Percentiles rank a stretch among this genome's conserved stretches.
Conservation (phyloP, 2,329 filamentous ascomycete species). For the Drechmeria coniospora region DNA sequence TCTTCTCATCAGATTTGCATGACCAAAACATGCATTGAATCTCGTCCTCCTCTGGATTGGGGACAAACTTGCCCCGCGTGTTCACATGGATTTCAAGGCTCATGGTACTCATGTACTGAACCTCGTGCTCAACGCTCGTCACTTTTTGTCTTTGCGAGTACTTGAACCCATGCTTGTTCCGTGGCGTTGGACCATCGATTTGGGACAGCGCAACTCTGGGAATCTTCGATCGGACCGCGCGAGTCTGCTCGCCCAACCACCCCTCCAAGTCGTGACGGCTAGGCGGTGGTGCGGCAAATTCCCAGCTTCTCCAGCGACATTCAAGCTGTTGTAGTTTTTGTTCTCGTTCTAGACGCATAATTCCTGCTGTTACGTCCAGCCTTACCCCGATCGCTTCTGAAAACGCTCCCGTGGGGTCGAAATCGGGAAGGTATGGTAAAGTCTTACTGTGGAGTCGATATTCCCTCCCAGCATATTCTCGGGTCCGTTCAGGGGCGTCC, state of each 20-base stretch:
- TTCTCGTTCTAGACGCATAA: conserved; percentile 29
- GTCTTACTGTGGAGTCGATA: conserved; percentile 65
- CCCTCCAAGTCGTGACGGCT: conserved; percentile 48
- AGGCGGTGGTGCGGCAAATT: conserved; percentile 57
- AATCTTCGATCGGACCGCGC: conserved; percentile 7
- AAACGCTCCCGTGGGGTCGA: conserved; percentile 47
- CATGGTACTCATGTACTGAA: conserved; percentile 93
- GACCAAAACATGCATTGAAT: conserved; percentile 85
- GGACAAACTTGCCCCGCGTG: conserved; percentile 62
- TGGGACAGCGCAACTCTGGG: conserved; percentile 47
- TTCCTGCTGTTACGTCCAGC: conserved; percentile 29
- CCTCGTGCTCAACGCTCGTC: conserved; percentile 66
- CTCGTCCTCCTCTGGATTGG: conserved; percentile 83
- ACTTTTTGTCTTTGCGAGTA: conserved; percentile 64
- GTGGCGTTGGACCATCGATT: conserved; percentile 77
- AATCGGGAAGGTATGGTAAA: conserved; percentile 64
- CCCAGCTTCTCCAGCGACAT: conserved; percentile 54
- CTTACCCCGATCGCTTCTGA: conserved; percentile 40
- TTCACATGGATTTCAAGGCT: conserved; percentile 88
- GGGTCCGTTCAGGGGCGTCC: conserved; percentile 61
- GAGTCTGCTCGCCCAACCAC: conserved; percentile 42
- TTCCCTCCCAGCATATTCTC: conserved; percentile 79
- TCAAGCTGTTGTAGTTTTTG: conserved; percentile 30
- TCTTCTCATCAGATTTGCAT: conserved; percentile 54
- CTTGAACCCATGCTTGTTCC: conserved; percentile 68